Conservation (phyloP, 2,329 filamentous ascomycete species). For the Colletotrichum navitas region DNA sequence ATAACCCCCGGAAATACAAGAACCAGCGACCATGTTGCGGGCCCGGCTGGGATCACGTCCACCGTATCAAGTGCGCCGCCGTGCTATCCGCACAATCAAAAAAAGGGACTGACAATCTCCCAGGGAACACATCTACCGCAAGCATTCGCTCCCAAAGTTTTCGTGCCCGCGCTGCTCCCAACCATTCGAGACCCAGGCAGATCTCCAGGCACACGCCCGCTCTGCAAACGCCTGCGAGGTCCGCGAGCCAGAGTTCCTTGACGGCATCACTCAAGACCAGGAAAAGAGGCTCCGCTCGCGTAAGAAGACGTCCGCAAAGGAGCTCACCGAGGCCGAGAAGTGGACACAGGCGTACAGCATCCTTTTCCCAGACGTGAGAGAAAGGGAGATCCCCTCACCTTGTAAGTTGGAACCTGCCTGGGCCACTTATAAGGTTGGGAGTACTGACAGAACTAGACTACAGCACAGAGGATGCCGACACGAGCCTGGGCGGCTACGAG, state of each 20-base stretch:
- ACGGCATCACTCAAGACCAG: slow-evolving; percentile 54
- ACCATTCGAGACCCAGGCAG: slow-evolving; percentile 50
- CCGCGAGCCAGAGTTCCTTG: slow-evolving; percentile 46
- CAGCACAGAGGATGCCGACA: slow-evolving; percentile 45
- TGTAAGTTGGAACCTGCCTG: slow-evolving; percentile 6
- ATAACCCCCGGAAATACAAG: slow-evolving; percentile 52
- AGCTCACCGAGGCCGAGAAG: slow-evolving; percentile 52
- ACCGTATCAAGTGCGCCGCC: slow-evolving; percentile 53
- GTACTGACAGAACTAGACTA: slow-evolving; percentile 48
- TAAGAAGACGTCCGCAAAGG: slow-evolving; percentile 48
- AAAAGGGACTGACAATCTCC: neutral
- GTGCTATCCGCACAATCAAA: neutral
- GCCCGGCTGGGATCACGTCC: slow-evolving; percentile 54
- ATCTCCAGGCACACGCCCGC: slow-evolving; percentile 51
- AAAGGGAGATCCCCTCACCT: slow-evolving; percentile 42
- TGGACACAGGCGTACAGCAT: slow-evolving; percentile 55
- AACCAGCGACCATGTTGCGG: slow-evolving; percentile 52
- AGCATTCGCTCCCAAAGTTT: slow-evolving; percentile 50
- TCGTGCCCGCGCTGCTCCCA: slow-evolving; percentile 53
- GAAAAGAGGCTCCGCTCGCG: slow-evolving; percentile 52
- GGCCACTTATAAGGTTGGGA: neutral
- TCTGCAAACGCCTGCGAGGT: slow-evolving; percentile 45
- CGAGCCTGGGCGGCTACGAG: slow-evolving; percentile 46
- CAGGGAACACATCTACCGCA: slow-evolving; percentile 55
- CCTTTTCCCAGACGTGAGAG: slow-evolving; percentile 51